phyloP scores from a whole-genome alignment of 768 basidiomycete genomes.

The Psilocybe tampanensis region DNA sequence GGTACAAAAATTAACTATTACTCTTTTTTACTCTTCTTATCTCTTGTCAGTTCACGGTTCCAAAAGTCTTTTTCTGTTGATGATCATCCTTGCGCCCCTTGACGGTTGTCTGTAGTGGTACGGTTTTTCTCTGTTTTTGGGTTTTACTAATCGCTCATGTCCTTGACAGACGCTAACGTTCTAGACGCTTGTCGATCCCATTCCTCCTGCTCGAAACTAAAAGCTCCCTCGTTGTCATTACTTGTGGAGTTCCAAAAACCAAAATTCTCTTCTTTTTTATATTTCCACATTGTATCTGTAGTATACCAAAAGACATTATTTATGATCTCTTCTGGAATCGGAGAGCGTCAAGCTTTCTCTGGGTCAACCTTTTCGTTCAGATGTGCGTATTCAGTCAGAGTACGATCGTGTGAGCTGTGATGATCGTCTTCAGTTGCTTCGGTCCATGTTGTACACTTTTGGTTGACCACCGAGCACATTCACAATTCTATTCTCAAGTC shows the following conservation, averaged over 20 bases:
- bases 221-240: neutral
- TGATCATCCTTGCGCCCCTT: no score
- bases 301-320: conserved; percentile 12
- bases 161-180: neutral
- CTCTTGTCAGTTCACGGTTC: neutral
- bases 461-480: no score
- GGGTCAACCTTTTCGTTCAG: no score
- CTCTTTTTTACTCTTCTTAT: neutral
- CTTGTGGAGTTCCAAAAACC: neutral
- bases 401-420: no score
- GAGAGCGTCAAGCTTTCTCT: neutral
- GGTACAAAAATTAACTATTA: neutral
- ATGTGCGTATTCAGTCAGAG: no score
- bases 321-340: neutral
- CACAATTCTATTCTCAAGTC: no score
- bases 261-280: neutral
- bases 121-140: neutral
- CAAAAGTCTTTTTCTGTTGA: no score
- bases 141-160: neutral
- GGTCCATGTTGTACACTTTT: no score
- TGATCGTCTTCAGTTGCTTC: no score
- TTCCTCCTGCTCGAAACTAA: neutral
- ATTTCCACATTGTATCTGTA: conserved; percentile 10
- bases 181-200: no score
- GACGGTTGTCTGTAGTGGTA: no score